Conservation (phyloP, 2,329 filamentous ascomycete genomes). For the Ophiostoma piceae region DNA sequence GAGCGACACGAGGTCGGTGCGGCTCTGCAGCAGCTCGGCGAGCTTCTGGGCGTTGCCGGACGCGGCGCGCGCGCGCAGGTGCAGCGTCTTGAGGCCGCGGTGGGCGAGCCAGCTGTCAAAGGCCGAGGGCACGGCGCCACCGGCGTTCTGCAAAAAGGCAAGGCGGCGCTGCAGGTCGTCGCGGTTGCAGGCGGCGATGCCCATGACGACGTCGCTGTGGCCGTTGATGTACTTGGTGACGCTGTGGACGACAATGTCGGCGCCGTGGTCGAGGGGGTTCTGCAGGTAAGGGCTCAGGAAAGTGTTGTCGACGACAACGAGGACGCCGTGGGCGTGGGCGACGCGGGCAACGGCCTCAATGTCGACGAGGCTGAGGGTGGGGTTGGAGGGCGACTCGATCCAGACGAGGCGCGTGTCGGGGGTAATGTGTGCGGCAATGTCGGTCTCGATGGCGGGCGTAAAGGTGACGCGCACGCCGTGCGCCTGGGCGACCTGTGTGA, state of each 20-base stretch:
- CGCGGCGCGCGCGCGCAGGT: constrained; percentile 83
- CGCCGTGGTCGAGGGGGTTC: constrained; percentile 90
- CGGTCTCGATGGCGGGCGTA: constrained; percentile 83
- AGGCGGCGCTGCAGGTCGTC: constrained; percentile 71
- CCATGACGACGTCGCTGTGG: constrained; percentile 96
- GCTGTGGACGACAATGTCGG: constrained; percentile 93
- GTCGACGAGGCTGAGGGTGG: constrained; percentile 87
- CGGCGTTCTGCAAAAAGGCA: constrained; percentile 92
- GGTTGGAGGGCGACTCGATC: constrained; percentile 95
- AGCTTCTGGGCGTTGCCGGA: constrained; percentile 74
- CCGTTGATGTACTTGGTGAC: constrained; percentile 99
- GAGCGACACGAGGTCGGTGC: constrained; percentile 66
- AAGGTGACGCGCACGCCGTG: constrained; percentile 95
- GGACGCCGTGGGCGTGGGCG: constrained; percentile 81
- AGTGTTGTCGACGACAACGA: constrained; percentile 98
- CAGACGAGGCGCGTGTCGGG: constrained; percentile 89
- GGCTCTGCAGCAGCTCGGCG: constrained; percentile 69
- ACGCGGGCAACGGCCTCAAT: constrained; percentile 77
- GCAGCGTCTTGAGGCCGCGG: constrained; percentile 91
- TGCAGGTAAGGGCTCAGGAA: constrained; percentile 96
- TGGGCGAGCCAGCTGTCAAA: constrained; percentile 99
- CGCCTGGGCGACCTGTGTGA: constrained; percentile 92
- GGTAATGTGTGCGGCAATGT: constrained; percentile 78
- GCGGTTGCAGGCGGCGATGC: constrained; percentile 90
- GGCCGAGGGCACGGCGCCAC: constrained; percentile 86